phyloP scores from a whole-genome alignment of 148 eudicot genomes.

The Limonium bicolor region DNA sequence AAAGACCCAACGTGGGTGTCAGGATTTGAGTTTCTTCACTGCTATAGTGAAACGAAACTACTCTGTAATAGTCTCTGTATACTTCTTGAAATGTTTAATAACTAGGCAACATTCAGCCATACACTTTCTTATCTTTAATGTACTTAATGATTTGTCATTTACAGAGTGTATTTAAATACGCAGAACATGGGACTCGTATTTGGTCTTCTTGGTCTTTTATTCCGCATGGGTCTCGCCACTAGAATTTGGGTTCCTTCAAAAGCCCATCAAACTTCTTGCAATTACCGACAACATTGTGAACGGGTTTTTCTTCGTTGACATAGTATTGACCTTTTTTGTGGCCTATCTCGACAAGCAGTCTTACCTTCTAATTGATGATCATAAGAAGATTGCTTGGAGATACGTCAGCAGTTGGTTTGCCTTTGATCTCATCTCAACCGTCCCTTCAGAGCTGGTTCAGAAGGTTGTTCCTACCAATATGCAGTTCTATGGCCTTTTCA shows the following conservation, averaged over 20 bases:
- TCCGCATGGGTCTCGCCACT: conserved; percentile 64
- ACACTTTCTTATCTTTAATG: too few relatives aligned
- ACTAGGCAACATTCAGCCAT: too few relatives aligned
- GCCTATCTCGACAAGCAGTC: conserved; percentile 61
- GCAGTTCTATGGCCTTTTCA: conserved; percentile 43
- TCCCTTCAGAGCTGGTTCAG: conserved; percentile 47
- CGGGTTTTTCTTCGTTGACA: conserved; percentile 45
- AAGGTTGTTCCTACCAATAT: conserved; percentile 23
- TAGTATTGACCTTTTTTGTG: conserved; percentile 56
- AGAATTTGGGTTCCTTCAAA: conserved; percentile 39
- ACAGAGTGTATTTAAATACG: too few relatives aligned
- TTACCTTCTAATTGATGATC: conserved; percentile 55
- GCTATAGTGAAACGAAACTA: too few relatives aligned
- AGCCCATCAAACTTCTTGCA: conserved; percentile 21
- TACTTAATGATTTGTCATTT: too few relatives aligned
- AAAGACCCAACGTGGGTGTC: too few relatives aligned
- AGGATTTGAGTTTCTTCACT: too few relatives aligned
- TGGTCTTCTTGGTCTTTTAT: conserved; percentile 41
- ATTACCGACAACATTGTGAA: conserved; percentile 49
- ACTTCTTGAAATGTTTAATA: too few relatives aligned
- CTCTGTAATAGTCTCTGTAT: too few relatives aligned
- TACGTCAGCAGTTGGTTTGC: conserved; percentile 43
- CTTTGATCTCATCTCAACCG: conserved; percentile 63
- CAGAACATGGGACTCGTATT: conserved; percentile 39
- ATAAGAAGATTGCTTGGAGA: conserved; percentile 39